A percentile compares a stretch with the other conserved stretches of the same genome.
Evolutionary conservation across 1,284 basidiomycete genomes (phyloP).

Genomic region (Marasmius oreades): DNA sequence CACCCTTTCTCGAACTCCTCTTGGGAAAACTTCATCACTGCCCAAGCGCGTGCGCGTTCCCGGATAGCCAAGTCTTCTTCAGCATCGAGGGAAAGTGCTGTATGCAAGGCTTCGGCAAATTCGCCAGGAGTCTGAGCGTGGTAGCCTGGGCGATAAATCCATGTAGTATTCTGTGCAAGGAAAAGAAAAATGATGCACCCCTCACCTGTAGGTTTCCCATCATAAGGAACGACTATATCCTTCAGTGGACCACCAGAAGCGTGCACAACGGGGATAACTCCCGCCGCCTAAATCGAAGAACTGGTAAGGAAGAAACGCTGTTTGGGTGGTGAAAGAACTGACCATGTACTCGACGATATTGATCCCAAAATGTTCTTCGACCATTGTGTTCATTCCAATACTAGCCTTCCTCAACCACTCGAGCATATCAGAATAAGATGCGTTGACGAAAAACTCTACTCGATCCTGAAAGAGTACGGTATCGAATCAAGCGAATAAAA

Average conservation of each 20-base stretch:
- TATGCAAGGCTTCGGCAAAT: conserved; percentile 71
- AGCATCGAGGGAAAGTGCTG: conserved; percentile 56
- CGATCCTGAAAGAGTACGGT: conserved; percentile 43
- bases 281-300: conserved; percentile 67
- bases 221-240: conserved; percentile 86
- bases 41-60: conserved; percentile 64
- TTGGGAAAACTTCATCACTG: conserved; percentile 72
- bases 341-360: conserved; percentile 98
- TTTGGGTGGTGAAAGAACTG: conserved; percentile 6
- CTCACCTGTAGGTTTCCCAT: conserved; percentile 67
- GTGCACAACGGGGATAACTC: conserved; percentile 89
- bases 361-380: conserved; percentile 99
- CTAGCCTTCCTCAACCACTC: conserved; percentile 68
- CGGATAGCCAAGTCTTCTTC: conserved; percentile 63
- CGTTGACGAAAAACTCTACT: conserved; percentile 84
- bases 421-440: conserved; percentile 71
- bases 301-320: not conserved
- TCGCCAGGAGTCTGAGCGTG: conserved; percentile 71
- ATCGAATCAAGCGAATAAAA: too few species aligned
- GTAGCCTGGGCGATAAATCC: too few species aligned
- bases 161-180: too few species aligned
- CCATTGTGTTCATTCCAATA: conserved; percentile 94
- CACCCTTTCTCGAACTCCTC: conserved; percentile 76
- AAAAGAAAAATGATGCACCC: conserved; percentile 7
- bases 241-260: conserved; percentile 89